These are phyloP conservation scores for Hypsizygus marmoreus DNA, from an alignment of 768 basidiomycete species.

Conservation along the genomic window DNA sequence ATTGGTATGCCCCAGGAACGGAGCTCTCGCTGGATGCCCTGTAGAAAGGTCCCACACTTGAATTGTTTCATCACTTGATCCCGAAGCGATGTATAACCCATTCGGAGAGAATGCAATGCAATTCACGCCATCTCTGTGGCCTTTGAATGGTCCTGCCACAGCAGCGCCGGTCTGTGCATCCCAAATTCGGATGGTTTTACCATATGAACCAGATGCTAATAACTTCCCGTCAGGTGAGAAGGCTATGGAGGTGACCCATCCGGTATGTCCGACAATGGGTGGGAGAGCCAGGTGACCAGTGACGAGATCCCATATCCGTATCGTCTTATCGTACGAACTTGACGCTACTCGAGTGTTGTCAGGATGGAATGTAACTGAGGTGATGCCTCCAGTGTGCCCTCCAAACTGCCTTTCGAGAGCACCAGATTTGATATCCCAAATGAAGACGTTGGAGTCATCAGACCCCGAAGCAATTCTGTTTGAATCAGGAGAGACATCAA, in stretches of 20 bases:
- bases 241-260: constrained; percentile 15
- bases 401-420: background rate
- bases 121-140: background rate
- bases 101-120: constrained; percentile 4
- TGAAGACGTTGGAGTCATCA: constrained; percentile 14
- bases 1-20: background rate
- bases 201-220: constrained; percentile 29
- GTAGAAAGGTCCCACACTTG: background rate
- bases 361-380: constrained; percentile 22
- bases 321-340: background rate
- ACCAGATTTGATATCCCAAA: constrained; percentile 23
- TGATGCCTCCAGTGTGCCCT: constrained; percentile 10
- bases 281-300: too few relatives aligned
- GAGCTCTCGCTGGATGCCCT: background rate
- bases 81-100: background rate
- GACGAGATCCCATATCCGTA: too few relatives aligned
- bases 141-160: constrained; percentile 1
- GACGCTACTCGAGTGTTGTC: background rate
- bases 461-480: constrained; percentile 22
- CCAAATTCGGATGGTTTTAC: constrained; percentile 30
- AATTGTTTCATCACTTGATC: background rate
- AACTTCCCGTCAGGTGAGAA: constrained; percentile 28
- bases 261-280: constrained; percentile 7
- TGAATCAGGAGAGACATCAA: constrained; percentile 29
- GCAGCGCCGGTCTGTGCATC: constrained; percentile 15